Base-by-base conservation (phyloP, 495 filamentous ascomycete genomes). In the Talaromyces stipitatus region DNA sequence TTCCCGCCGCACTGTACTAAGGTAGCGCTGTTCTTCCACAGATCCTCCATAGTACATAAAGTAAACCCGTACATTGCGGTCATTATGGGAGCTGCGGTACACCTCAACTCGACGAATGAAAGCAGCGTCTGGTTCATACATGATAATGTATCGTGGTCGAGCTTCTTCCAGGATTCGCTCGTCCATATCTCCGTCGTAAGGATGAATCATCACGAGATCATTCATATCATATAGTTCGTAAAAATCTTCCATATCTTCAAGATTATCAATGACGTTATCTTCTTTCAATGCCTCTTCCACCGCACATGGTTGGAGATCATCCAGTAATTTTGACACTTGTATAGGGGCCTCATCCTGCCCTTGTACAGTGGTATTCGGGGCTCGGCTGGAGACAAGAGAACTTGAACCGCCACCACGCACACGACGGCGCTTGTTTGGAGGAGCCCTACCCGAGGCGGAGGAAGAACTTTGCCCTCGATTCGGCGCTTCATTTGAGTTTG, bases 111-210 rank as follows among this genome's bases (percentile, higher is more conserved):
- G 78, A 32, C 95, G 85, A 61, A 97, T 95, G 69, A 98, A 98
- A 4, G 91, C 83, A n/a, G 91, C 82, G 62, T 97, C 92, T 16
- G 95, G 91, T 66, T 97, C 92, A 69, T 97, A 98, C 94, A 98
- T 97, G 65, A 98, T 88, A 46, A 98, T 90, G 70, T 96, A 97
- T 36, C 88, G 85, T 1, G 94, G 94, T 55, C 88, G 90, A 56
- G 91, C 76, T 72, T 98, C 94, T 66, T 97, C 95, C 2, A 98
- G 80, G 20, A 97, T 77, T 69, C 96, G 89, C 63, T 97, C 95
- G 72, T 97, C 95, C 78, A 91, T 88, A 66, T 98, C 94, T 9
- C 91, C 94, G 65, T 89, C 87, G 68, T 95, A 98, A 2, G 94
- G 88, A 69, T 97, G 94, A 41, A 97, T 78, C 48, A 96, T 82